Percentiles rank a stretch among this genome's conserved stretches.
Evolutionary conservation across 2,329 filamentous ascomycete genomes (phyloP).

Genomic region (Rhytidhysteron rufulum): DNA sequence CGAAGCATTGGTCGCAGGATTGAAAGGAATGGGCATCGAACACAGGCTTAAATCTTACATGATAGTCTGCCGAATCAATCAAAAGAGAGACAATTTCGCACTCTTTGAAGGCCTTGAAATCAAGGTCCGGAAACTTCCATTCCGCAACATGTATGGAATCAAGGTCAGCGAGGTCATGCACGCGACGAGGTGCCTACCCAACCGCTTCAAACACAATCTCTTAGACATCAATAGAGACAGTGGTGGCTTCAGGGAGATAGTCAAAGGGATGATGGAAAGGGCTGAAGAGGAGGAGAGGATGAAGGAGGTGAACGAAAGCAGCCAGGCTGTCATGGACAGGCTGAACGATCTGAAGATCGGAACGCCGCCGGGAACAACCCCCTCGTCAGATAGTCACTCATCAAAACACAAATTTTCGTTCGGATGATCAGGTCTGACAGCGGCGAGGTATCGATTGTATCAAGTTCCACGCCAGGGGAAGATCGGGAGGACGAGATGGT

Average conservation of each 20-base stretch:
- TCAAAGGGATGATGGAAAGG: conserved; percentile 16
- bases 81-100: conserved; percentile 17
- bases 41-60: conserved; percentile 14
- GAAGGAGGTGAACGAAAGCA: conserved; percentile 1
- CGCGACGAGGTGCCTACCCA: conserved; percentile 13
- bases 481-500: no score
- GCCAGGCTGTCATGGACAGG: no score
- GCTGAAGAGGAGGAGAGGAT: conserved; percentile 10
- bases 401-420: no score
- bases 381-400: no score
- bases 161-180: conserved; percentile 16
- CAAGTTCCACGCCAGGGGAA: no score
- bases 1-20: conserved; percentile 15
- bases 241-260: conserved; percentile 14
- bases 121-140: conserved; percentile 22
- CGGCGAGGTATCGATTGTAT: no score
- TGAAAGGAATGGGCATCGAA: conserved; percentile 21
- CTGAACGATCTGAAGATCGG: no score
- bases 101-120: conserved; percentile 19
- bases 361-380: no score
- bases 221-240: conserved; percentile 8
- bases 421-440: no score
- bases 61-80: conserved; percentile 20
- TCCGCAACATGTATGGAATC: conserved; percentile 21
- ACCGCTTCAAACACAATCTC: background rate